Percentiles rank a stretch among this genome's conserved stretches.
phyloP scores from a whole-genome alignment of 2,329 filamentous ascomycete species.

The Escovopsis weberi region DNA sequence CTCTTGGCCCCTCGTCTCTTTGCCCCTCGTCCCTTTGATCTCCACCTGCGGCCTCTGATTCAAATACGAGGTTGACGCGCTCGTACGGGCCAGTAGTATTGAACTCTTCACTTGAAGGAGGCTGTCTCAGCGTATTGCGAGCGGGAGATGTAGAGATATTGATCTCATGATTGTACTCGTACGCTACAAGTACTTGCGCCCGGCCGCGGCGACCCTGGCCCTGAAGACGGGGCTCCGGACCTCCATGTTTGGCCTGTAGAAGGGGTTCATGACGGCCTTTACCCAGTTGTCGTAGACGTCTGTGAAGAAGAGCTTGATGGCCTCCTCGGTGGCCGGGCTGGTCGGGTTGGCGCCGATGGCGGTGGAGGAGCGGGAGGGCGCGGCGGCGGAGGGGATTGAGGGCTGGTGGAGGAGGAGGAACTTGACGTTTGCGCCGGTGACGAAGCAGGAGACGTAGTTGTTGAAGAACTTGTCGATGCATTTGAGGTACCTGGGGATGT shows the following conservation, averaged over 20 bases:
- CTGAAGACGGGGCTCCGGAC: conserved; percentile 80
- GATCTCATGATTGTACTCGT: conserved; percentile 5
- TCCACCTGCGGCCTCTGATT: too few species aligned
- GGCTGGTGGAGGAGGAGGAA: conserved; percentile 92
- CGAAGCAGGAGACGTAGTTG: conserved; percentile 86
- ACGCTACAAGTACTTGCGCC: conserved; percentile 72
- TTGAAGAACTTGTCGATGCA: conserved; percentile 95
- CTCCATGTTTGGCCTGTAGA: conserved; percentile 75
- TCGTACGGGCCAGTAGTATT: too few species aligned
- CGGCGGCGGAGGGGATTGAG: conserved; percentile 24
- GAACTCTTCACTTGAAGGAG: too few species aligned
- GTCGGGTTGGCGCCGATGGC: conserved; percentile 73
- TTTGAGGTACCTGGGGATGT: conserved; percentile 65
- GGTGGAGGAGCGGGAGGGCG: conserved; percentile 44
- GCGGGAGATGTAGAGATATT: background rate
- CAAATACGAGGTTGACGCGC: too few species aligned
- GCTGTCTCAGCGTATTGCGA: background rate
- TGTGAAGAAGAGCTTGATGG: conserved; percentile 83
- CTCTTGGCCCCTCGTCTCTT: too few species aligned
- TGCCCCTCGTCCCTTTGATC: too few species aligned
- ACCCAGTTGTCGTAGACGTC: conserved; percentile 96
- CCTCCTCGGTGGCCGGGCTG: conserved; percentile 84
- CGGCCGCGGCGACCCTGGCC: conserved; percentile 66
- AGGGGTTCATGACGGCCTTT: conserved; percentile 94
- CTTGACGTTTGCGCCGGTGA: conserved; percentile 83